Evolutionary conservation across 208 protist genomes (phyloP).

Genomic region (Crithidia sp.): DNA sequence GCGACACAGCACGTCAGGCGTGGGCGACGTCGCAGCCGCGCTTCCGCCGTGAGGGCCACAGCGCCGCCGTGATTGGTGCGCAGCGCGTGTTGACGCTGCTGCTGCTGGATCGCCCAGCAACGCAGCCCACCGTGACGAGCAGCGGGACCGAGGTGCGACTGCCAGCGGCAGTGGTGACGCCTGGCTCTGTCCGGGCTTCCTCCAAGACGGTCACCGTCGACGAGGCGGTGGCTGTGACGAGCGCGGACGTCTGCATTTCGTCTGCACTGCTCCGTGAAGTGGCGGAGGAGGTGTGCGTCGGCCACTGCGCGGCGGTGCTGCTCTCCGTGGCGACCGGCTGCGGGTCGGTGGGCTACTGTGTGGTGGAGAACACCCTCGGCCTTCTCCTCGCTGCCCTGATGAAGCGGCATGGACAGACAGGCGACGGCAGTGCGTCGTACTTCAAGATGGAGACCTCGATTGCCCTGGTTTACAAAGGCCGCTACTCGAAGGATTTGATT

Average conservation of each 20-base stretch:
- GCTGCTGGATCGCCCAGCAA: neutral
- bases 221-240: slow-evolving; percentile 9
- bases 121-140: neutral
- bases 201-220: slow-evolving; percentile 12
- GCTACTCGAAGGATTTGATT: slow-evolving; percentile 20
- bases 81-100: slow-evolving; percentile 21
- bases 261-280: slow-evolving; percentile 16
- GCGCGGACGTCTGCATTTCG: neutral
- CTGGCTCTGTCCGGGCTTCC: neutral
- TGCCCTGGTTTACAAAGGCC: neutral
- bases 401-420: neutral
- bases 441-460: slow-evolving; percentile 24
- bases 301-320: slow-evolving; percentile 18
- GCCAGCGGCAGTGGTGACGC: neutral
- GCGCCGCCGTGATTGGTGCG: neutral
- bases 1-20: neutral
- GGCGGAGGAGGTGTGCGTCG: slow-evolving; percentile 16
- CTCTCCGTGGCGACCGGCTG: slow-evolving; percentile 18
- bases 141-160: slow-evolving; percentile 11
- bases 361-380: slow-evolving; percentile 15
- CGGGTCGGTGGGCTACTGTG: neutral
- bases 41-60: slow-evolving; percentile 9
- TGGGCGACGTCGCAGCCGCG: neutral
- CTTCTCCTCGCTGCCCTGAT: slow-evolving; percentile 16
- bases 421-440: neutral